A percentile compares a stretch with the other conserved stretches of the same genome.
Conservation (phyloP, 768 basidiomycete species). For the Pluteus cervinus region DNA sequence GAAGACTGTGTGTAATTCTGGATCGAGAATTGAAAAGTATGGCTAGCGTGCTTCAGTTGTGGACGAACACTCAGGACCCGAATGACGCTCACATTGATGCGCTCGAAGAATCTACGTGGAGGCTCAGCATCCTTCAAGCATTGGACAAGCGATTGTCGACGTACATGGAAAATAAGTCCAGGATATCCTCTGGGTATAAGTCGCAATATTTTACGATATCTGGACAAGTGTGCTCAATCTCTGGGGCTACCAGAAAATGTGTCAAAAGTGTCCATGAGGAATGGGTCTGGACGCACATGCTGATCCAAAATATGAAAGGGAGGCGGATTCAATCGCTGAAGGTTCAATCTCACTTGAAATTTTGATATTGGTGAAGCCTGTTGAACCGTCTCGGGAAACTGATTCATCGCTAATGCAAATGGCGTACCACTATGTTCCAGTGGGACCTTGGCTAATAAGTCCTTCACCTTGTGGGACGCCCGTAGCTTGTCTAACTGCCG, state of each 20-base stretch:
- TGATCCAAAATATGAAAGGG: too few species aligned
- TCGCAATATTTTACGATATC: conserved; percentile 41
- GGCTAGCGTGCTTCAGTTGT: conserved; percentile 30
- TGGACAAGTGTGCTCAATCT: conserved; percentile 25
- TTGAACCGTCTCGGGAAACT: too few species aligned
- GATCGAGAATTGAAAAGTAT: conserved; percentile 53
- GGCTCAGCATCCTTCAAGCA: not conserved
- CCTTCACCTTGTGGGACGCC: conserved; percentile 32
- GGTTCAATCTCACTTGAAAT: too few species aligned
- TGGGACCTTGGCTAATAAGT: conserved; percentile 31
- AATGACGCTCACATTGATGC: conserved; percentile 40
- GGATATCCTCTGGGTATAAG: conserved; percentile 46
- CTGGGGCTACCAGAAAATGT: conserved; percentile 10
- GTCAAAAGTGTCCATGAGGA: too few species aligned
- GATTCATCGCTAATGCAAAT: conserved; percentile 9
- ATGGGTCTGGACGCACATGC: too few species aligned
- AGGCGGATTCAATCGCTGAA: too few species aligned
- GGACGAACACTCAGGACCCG: conserved; percentile 7
- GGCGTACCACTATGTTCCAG: too few species aligned
- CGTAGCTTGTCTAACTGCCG: conserved; percentile 36
- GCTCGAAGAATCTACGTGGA: conserved; percentile 40
- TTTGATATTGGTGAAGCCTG: too few species aligned
- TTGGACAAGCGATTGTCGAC: conserved; percentile 12
- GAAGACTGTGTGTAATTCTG: conserved; percentile 46
- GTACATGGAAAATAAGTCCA: conserved; percentile 47